These are phyloP conservation scores for Blastocystis hominis DNA, from an alignment of 352 stramenopile species.

Conservation along the genomic window DNA sequence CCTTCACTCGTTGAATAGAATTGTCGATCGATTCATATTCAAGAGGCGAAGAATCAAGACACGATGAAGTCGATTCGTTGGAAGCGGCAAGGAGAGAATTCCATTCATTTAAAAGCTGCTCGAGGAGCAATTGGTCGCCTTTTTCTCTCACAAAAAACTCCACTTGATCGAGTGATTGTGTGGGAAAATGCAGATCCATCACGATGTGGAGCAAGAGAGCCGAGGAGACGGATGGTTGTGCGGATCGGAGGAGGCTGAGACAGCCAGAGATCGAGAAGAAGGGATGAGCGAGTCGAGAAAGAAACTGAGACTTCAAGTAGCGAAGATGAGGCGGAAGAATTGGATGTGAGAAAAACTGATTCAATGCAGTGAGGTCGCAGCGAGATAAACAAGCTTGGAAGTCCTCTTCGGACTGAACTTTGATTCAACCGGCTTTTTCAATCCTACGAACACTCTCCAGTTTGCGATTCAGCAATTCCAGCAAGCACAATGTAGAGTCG, in stretches of 20 bases:
- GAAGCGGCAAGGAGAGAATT: background rate
- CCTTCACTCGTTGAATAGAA: background rate
- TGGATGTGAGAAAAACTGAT: background rate
- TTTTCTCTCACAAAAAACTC: background rate
- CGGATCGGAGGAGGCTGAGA: background rate
- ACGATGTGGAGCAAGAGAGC: background rate
- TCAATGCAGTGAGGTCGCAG: background rate
- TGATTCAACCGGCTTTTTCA: background rate
- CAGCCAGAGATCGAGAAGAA: background rate
- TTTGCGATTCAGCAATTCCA: too few relatives aligned
- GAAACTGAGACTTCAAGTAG: background rate
- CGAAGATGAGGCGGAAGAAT: background rate
- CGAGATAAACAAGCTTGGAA: background rate
- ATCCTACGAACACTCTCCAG: too few relatives aligned
- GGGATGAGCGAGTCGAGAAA: background rate
- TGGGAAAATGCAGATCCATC: background rate
- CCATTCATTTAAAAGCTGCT: background rate
- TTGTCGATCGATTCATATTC: background rate
- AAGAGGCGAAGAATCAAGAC: background rate
- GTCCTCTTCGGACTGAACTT: background rate
- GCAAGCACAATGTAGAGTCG: background rate
- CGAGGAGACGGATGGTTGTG: background rate
- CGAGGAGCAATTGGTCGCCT: background rate
- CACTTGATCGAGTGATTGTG: background rate
- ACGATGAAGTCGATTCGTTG: background rate